Evolutionary conservation across 176 grass and related monocot genomes (phyloP), one percentile per base, ranked within the genome.

Genomic region (Oryza glumipatula): DNA sequence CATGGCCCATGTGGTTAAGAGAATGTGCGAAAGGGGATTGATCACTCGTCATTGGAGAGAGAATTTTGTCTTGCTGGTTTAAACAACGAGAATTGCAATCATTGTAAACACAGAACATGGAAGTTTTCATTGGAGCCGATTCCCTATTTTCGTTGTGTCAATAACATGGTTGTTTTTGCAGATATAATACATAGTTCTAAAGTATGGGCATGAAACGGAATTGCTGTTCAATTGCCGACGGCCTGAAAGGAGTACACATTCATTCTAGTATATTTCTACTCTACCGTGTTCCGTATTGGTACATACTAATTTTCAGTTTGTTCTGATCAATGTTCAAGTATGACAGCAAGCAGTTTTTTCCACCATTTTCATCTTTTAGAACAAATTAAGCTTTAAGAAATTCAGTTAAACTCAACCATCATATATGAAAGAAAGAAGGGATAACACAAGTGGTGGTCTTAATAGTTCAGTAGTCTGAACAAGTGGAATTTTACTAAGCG

Each of bases 1-100:
- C 91, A 96, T 89, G 80, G 22, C 76, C 86, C 91, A 96, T 92
- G 87, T 93, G 94, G 86, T 86, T 24, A 83, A 84, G 72, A 82
- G 87, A 93, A 91, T 83, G 80, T 75, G 89, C 45, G 48, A 65
- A 80, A 78, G 44, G 56, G 32, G 63, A 60, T 66, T 82, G 39
- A 33, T 79, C 58, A 54, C 84, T 94, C 52, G 73, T 77, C 76
- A 89, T 85, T 93, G 79, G 90, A 80, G 83, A 82, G 86, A 86
- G 83, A 69, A 65, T 56, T 90, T 90, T 80, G 84, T 90, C 84
- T 90, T 76, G 84, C 69, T 87, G 89, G 51, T 74, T 87, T 83
- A 83, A 80, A 70, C 24, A 75, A 75, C 54, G 16, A 16, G n/a
- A 14, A 41, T 68, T 32, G 17, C 66, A 82, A 92, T 64, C 48